Base-by-base conservation (phyloP, 2,329 filamentous ascomycete genomes). In the Penicillium sp. region DNA sequence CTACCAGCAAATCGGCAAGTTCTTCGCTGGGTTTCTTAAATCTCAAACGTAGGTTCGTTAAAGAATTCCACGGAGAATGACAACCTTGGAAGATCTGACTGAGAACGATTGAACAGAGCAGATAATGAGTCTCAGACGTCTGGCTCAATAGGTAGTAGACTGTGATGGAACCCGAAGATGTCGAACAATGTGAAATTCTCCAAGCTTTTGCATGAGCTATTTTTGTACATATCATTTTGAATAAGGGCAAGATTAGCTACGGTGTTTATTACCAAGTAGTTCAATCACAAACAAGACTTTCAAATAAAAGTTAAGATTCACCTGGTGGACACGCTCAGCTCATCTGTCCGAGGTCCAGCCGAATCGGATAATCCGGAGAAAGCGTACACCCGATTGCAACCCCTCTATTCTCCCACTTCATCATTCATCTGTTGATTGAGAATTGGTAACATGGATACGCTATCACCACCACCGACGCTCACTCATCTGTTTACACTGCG, bases 21-120 rank as follows among this genome's bases (percentile, higher is more conserved):
- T 76, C 53, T 76, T 77, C 47, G 59, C 59, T 9, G 67, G 67
- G 11, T 76, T 75, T 31, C 52, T 72, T 32, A 57, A 62, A 31
- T 53, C 56, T 2, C 64, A 64, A 55, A 55, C 31, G 54, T 63
- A 61, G 45, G 55, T 54, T 52, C 24, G 16, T 5, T 22, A 13
- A 10, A 46, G 24, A 21, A 14, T 16, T 16, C 11, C 14, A 22
- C 16, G 16, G n/a, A 14, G 43, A 2, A n/a, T 18, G 21, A 27
- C 44, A n/a, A n/a, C n/a, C n/a, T n/a, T n/a, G n/a, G n/a, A n/a
- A n/a, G n/a, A 47, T 40, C 36, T 27, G 24, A 49, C 10, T 9
- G 14, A 47, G 40, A 18, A 36, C 8, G 18, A 14, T 36, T 4
- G 5, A 44, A 36, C 13, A 8, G 4, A 18, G 18, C 9, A 4